Evolutionary conservation across 768 basidiomycete species (phyloP).

Genomic region (Leccinum barrowsii): DNA sequence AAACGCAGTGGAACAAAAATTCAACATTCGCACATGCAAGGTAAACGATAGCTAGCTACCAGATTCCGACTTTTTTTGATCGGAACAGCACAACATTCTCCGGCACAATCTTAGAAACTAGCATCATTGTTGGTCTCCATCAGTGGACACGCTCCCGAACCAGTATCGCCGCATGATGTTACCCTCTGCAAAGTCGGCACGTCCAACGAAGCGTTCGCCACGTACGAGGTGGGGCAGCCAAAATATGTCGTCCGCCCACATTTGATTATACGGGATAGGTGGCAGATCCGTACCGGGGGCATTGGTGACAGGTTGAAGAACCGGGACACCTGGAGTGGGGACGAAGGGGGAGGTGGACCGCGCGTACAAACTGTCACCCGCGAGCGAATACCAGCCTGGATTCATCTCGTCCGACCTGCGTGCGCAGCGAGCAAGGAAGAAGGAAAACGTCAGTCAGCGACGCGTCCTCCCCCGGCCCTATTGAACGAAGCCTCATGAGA

Average conservation of each 20-base stretch:
- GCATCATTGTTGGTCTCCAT: not conserved
- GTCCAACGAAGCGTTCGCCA: slow-evolving; percentile 42
- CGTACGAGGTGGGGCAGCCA: slow-evolving; percentile 67
- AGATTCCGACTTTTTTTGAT: not conserved
- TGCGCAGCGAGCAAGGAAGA: not conserved
- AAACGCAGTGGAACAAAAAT: not conserved
- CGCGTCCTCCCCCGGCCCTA: not conserved
- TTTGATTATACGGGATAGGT: slow-evolving; percentile 53
- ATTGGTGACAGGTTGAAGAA: not conserved
- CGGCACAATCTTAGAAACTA: not conserved
- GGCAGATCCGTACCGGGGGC: slow-evolving; percentile 11
- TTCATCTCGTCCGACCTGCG: slow-evolving; percentile 83
- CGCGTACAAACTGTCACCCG: slow-evolving; percentile 20
- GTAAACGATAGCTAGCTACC: not conserved
- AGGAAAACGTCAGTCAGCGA: not conserved
- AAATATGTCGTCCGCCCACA: slow-evolving; percentile 61
- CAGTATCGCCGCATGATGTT: slow-evolving; percentile 72
- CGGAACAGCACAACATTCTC: not conserved
- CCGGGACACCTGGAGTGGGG: not conserved
- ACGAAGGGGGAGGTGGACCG: not conserved
- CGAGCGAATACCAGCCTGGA: slow-evolving; percentile 69
- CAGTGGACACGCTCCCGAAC: slow-evolving; percentile 56
- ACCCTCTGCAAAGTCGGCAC: slow-evolving; percentile 66
- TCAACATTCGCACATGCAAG: slow-evolving; percentile 43
- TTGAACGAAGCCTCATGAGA: not conserved